Evolutionary conservation across 306 rosid genomes (phyloP).

Genomic region (Ormosia emarginata): DNA sequence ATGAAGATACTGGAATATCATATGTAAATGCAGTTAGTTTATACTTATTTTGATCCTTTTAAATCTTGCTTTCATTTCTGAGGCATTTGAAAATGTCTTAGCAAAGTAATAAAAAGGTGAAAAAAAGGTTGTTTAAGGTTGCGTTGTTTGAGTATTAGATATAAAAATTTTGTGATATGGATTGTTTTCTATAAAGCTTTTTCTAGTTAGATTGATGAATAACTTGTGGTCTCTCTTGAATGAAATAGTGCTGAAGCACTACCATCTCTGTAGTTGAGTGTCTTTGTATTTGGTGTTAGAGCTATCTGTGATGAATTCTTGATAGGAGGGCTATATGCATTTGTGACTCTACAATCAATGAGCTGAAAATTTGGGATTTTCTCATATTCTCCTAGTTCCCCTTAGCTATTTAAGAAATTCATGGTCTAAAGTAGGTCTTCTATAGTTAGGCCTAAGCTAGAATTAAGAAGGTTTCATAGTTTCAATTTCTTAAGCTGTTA

Average conservation of each 20-base stretch:
- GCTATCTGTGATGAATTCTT: slow-evolving; percentile 77
- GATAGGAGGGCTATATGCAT: slow-evolving; percentile 87
- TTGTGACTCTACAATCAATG: slow-evolving; percentile 24
- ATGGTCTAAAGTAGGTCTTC: not conserved
- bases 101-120: not conserved
- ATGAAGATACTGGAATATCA: not conserved
- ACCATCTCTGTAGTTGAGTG: too few relatives aligned
- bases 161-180: too few relatives aligned
- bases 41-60: not conserved
- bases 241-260: too few relatives aligned
- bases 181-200: too few relatives aligned
- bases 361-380: not conserved
- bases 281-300: too few relatives aligned
- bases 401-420: not conserved
- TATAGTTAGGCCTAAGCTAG: not conserved
- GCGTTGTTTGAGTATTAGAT: not conserved
- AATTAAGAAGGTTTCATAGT: not conserved
- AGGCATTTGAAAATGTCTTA: not conserved
- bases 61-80: not conserved
- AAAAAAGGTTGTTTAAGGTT: not conserved
- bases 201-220: too few relatives aligned
- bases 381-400: not conserved
- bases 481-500: not conserved
- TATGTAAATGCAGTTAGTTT: not conserved
- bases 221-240: too few relatives aligned